Conservation (phyloP, 75 land plant genomes). For the Azolla pinnata region DNA sequence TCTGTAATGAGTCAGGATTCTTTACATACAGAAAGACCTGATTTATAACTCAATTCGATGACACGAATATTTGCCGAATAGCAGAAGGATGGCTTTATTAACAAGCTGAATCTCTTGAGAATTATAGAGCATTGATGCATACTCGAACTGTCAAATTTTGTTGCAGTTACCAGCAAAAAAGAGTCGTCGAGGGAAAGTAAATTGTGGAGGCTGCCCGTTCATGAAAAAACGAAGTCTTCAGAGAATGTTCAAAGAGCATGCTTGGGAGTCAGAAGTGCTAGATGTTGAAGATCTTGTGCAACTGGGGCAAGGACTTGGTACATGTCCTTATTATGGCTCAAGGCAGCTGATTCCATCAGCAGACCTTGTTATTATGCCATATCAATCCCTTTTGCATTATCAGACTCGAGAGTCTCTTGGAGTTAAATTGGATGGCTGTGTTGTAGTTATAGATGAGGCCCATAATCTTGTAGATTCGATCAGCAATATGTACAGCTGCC, state of each 20-base stretch:
- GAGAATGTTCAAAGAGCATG: slow-evolving; percentile 47
- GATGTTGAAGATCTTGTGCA: slow-evolving; percentile 91
- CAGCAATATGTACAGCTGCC: slow-evolving; percentile 72
- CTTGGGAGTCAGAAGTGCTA: slow-evolving; percentile 38
- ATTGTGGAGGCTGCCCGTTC: slow-evolving; percentile 78
- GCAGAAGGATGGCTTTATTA: too few relatives aligned
- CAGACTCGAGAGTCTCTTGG: slow-evolving; percentile 81
- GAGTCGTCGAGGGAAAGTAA: too few relatives aligned
- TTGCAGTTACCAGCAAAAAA: too few relatives aligned
- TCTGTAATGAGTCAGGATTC: too few relatives aligned
- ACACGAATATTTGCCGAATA: too few relatives aligned
- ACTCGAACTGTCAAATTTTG: too few relatives aligned
- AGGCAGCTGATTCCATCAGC: slow-evolving; percentile 63
- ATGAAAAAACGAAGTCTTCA: slow-evolving; percentile 49
- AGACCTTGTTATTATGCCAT: slow-evolving; percentile 85
- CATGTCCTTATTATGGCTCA: slow-evolving; percentile 94
- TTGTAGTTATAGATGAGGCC: slow-evolving; percentile 88
- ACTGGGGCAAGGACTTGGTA: slow-evolving; percentile 55
- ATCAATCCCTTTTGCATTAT: slow-evolving; percentile 77
- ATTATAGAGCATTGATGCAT: too few relatives aligned
- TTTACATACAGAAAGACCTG: too few relatives aligned
- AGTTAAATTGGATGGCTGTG: slow-evolving; percentile 60
- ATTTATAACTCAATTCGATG: too few relatives aligned
- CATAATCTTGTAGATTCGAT: slow-evolving; percentile 93
- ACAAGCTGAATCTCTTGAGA: too few relatives aligned